These are phyloP conservation scores for Saksenaea oblongispora DNA, from an alignment of 371 early-diverging fungal species.

Conservation along the genomic window DNA sequence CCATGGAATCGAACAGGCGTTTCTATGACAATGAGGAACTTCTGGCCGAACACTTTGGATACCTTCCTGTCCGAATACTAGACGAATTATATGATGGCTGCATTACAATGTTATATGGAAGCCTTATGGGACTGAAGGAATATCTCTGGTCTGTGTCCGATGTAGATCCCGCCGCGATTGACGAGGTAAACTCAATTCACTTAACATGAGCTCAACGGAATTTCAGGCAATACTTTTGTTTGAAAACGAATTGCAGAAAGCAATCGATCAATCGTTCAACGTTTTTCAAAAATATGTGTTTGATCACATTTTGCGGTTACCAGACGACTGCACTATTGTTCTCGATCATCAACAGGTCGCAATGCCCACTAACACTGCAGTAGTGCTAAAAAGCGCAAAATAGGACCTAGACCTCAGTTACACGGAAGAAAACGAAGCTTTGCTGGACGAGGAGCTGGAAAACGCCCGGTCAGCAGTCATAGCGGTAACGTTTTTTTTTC, in stretches of 20 bases:
- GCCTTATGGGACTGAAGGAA: conserved; percentile 8
- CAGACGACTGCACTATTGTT: neutral
- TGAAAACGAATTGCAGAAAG: conserved; percentile 12
- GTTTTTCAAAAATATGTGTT: conserved; percentile 16
- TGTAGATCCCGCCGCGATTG: neutral
- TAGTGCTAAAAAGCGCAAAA: neutral
- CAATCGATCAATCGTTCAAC: conserved; percentile 16
- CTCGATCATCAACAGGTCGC: conserved; percentile 19
- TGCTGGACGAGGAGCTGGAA: conserved; percentile 14
- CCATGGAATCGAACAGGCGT: neutral
- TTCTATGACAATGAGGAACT: conserved; percentile 15
- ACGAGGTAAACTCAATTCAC: neutral
- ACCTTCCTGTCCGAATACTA: conserved; percentile 5
- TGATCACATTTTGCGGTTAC: conserved; percentile 15
- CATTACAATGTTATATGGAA: conserved; percentile 10
- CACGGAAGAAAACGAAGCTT: conserved; percentile 16
- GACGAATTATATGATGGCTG: conserved; percentile 18
- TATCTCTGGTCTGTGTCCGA: conserved; percentile 2
- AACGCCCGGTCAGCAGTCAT: neutral
- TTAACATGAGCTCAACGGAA: neutral
- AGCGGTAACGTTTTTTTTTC: conserved; percentile 4
- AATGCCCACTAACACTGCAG: neutral
- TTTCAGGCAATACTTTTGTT: conserved; percentile 8
- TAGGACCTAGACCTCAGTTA: conserved; percentile 11
- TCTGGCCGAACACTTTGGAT: conserved; percentile 19